Conservation (phyloP, 2,329 filamentous ascomycete genomes). For the Rasamsonia emersonii region DNA sequence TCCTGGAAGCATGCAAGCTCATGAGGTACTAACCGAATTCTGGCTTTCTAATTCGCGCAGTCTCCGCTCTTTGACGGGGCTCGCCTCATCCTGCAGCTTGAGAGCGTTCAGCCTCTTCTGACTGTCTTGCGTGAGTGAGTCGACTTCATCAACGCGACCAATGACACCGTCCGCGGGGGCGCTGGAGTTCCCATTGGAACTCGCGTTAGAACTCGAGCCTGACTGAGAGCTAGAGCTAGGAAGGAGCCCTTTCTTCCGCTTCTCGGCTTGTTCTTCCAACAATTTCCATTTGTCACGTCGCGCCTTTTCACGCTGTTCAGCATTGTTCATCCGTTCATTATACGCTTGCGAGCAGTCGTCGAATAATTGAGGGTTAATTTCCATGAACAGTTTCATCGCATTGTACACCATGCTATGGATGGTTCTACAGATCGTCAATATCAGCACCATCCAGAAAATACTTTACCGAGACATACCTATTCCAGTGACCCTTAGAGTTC, state of each 20-base stretch:
- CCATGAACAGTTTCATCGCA: constrained; percentile 99
- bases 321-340: constrained; percentile 89
- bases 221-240: constrained; percentile 27
- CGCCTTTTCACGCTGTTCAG: constrained; percentile 70
- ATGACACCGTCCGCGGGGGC: too few relatives aligned
- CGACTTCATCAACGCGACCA: constrained; percentile 56
- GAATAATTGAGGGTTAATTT: constrained; percentile 96
- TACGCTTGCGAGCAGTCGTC: constrained; percentile 98
- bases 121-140: constrained; percentile 71
- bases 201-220: constrained; percentile 18
- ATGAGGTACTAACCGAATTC: constrained; percentile 37
- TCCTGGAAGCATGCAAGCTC: constrained; percentile 16
- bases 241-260: constrained; percentile 47
- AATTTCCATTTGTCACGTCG: constrained; percentile 86
- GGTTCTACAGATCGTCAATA: constrained; percentile 54
- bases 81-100: constrained; percentile 70
- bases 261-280: constrained; percentile 69
- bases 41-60: constrained; percentile 24
- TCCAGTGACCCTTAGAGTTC: constrained; percentile 99
- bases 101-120: constrained; percentile 82
- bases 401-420: constrained; percentile 99
- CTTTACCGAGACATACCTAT: constrained; percentile 57
- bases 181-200: too few relatives aligned
- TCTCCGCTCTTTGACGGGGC: constrained; percentile 45
- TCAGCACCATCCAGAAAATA: background rate